A percentile compares a stretch with the other conserved stretches of the same genome.
Evolutionary conservation across 441 rosid genomes (phyloP).

Genomic region (Euphorbia celastroides): DNA sequence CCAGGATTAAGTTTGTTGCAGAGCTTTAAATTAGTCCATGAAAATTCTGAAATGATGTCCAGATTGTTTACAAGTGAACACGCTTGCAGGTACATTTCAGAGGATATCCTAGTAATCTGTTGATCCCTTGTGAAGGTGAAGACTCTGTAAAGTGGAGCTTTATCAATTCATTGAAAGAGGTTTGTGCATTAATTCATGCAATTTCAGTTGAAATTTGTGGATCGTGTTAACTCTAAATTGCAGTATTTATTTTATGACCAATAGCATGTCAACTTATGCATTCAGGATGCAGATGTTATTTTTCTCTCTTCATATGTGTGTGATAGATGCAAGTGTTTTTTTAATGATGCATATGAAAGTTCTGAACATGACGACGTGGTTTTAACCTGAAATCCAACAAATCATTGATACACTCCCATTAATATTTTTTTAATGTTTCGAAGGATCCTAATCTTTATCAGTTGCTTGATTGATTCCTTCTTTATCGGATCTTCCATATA

Average conservation of each 20-base stretch:
- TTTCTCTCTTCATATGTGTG: not conserved
- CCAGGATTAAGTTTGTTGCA: not conserved
- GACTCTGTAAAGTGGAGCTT: conserved; percentile 93
- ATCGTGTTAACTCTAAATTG: not conserved
- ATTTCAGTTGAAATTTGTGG: not conserved
- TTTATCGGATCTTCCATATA: not conserved
- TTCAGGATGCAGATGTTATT: not conserved
- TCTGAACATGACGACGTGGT: not conserved
- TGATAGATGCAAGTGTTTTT: not conserved
- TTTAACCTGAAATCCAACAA: not conserved
- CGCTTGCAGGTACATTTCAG: conserved; percentile 78
- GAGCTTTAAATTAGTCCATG: not conserved
- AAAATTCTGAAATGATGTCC: not conserved
- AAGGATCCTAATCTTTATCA: not conserved
- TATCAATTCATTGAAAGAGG: conserved; percentile 93
- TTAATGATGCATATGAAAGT: not conserved
- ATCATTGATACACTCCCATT: not conserved
- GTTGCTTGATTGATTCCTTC: not conserved
- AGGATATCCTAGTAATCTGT: conserved; percentile 74
- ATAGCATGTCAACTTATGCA: not conserved
- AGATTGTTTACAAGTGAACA: not conserved
- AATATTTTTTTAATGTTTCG: not conserved
- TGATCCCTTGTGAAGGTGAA: conserved; percentile 91
- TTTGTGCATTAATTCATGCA: conserved; percentile 22
- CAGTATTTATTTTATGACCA: not conserved